Percentiles rank a stretch among this genome's conserved stretches.
Conservation (phyloP, 176 grass and related monocot genomes). For the Aegilops longissima region DNA sequence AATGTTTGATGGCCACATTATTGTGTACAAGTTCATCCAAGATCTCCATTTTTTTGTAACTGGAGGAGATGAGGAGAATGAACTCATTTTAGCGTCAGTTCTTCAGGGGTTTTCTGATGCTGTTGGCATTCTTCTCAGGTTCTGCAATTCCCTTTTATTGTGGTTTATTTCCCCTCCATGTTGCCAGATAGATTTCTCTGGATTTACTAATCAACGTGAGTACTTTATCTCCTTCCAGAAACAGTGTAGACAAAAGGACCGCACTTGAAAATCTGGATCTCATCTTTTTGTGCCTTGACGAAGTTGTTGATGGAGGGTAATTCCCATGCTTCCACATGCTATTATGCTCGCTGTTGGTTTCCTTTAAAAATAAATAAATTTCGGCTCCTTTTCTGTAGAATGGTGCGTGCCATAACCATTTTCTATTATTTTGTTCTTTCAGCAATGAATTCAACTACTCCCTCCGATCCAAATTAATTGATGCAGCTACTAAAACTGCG, state of each 20-base stretch:
- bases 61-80: conserved; percentile 81
- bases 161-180: background rate
- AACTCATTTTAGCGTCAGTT: conserved; percentile 69
- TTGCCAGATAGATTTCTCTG: background rate
- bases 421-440: background rate
- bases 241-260: conserved; percentile 56
- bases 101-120: conserved; percentile 73
- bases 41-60: conserved; percentile 80
- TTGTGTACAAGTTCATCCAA: conserved; percentile 77
- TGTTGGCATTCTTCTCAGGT: conserved; percentile 59
- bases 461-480: no score
- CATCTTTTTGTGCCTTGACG: conserved; percentile 75
- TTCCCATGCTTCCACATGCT: background rate
- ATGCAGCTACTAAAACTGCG: no score
- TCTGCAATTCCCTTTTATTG: background rate
- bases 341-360: background rate
- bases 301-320: conserved; percentile 80
- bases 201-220: background rate
- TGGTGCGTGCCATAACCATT: background rate
- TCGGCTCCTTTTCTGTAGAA: background rate
- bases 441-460: background rate
- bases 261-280: conserved; percentile 79
- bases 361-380: background rate
- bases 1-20: conserved; percentile 59
- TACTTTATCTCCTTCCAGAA: conserved; percentile 36